These are phyloP conservation scores for Hibiscus syriacus DNA, from an alignment of 345 rosid species.

Conservation along the genomic window DNA sequence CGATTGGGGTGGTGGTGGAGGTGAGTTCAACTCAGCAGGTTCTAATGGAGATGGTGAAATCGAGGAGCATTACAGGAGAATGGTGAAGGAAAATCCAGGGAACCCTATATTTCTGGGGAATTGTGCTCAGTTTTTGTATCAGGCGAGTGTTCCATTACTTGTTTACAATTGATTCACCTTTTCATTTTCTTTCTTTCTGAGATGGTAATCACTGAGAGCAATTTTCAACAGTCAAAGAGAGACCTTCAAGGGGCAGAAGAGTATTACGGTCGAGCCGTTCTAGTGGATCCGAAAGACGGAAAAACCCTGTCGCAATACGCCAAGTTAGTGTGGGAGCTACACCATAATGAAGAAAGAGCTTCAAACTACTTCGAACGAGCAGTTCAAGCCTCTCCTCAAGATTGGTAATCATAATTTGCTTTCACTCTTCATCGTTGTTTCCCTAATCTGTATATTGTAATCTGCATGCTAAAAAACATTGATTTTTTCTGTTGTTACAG, in stretches of 20 bases:
- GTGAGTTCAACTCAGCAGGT: conserved; percentile 18
- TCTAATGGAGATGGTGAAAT: conserved; percentile 28
- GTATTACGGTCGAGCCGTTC: conserved; percentile 41
- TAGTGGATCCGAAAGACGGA: conserved; percentile 49
- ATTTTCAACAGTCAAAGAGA: conserved; percentile 28
- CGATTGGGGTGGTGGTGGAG: not conserved
- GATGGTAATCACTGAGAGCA: not conserved
- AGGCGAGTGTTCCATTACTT: conserved; percentile 23
- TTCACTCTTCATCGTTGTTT: not conserved
- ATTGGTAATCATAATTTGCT: not conserved
- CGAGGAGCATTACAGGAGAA: conserved; percentile 45
- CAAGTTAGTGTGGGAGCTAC: conserved; percentile 38
- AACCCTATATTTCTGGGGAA: conserved; percentile 47
- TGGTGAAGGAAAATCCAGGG: conserved; percentile 51
- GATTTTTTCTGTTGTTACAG: conserved; percentile 20
- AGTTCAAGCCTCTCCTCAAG: not conserved
- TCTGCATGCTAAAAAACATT: too few species aligned
- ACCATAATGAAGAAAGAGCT: conserved; percentile 37
- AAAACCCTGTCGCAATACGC: conserved; percentile 47
- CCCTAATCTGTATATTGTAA: not conserved
- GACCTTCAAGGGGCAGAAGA: conserved; percentile 10
- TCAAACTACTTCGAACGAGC: conserved; percentile 18
- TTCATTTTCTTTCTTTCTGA: too few species aligned
- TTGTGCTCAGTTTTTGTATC: conserved; percentile 49
- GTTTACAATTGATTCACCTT: too few species aligned